A percentile compares a stretch with the other conserved stretches of the same genome.
These are phyloP conservation scores for Entophlyctis helioformis DNA, from an alignment of 192 early-diverging fungal species.

Conservation along the genomic window DNA sequence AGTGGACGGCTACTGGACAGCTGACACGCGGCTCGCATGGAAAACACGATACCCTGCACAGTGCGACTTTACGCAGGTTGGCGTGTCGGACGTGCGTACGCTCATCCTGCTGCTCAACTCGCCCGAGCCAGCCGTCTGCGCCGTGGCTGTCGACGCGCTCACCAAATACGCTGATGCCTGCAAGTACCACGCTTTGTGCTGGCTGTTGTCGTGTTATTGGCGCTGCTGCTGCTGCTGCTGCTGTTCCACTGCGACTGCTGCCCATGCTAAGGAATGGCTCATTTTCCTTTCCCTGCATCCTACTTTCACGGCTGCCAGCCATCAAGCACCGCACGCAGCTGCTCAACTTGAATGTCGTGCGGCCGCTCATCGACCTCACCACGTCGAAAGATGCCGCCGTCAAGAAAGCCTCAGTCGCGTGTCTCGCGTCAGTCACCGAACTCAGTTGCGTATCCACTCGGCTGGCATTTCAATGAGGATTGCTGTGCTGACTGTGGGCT, in stretches of 20 bases:
- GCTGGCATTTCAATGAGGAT: neutral
- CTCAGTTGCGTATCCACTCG: conserved; percentile 8
- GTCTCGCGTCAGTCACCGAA: conserved; percentile 35
- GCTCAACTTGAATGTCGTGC: conserved; percentile 21
- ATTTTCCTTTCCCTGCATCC: too few species aligned
- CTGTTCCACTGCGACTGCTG: too few species aligned
- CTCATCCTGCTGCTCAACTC: conserved; percentile 32
- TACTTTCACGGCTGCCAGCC: conserved; percentile 8
- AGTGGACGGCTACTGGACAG: too few species aligned
- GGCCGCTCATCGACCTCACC: conserved; percentile 18
- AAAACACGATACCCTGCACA: too few species aligned
- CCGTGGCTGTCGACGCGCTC: conserved; percentile 27
- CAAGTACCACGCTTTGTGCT: conserved; percentile 3
- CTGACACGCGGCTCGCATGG: too few species aligned
- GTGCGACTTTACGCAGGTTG: conserved; percentile 21
- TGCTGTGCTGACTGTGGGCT: neutral
- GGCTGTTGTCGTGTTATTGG: too few species aligned
- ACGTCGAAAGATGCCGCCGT: conserved; percentile 21
- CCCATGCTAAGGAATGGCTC: too few species aligned
- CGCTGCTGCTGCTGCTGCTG: too few species aligned
- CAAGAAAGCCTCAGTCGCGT: conserved; percentile 34
- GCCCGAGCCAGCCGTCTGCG: conserved; percentile 27
- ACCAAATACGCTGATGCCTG: conserved; percentile 40
- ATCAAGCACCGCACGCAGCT: conserved; percentile 31
- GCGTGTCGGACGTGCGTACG: conserved; percentile 30